A percentile compares a stretch with the other conserved stretches of the same genome.
phyloP scores from a whole-genome alignment of 1,139 yeast species.

The Magnusiomyces sp. region DNA sequence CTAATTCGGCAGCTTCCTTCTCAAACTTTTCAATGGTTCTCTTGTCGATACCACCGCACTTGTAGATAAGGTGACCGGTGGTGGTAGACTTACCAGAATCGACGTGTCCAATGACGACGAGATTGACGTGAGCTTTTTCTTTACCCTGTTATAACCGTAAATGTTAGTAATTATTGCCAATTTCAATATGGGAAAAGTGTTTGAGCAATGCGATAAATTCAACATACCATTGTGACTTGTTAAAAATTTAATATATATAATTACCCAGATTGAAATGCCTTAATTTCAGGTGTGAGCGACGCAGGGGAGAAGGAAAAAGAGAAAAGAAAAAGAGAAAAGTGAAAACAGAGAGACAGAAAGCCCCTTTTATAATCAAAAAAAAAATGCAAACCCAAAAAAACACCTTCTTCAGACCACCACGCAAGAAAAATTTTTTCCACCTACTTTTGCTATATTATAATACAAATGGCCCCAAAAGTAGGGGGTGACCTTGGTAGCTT shows the following conservation, averaged over 20 bases:
- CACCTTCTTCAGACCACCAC: too few relatives aligned
- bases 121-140: constrained; percentile 96
- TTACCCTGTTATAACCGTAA: constrained; percentile 47
- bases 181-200: neutral
- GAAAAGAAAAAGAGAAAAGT: constrained; percentile 17
- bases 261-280: constrained; percentile 37
- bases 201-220: too few relatives aligned
- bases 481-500: too few relatives aligned
- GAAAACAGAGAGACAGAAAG: constrained; percentile 3
- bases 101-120: constrained; percentile 99
- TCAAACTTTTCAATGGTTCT: constrained; percentile 98
- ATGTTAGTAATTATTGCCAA: constrained; percentile 3
- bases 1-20: constrained; percentile 97
- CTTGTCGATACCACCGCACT: constrained; percentile 90
- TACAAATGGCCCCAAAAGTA: too few relatives aligned
- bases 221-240: constrained; percentile 30
- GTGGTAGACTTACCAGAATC: constrained; percentile 98
- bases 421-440: too few relatives aligned
- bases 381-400: too few relatives aligned
- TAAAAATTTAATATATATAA: constrained; percentile 15
- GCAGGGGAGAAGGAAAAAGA: constrained; percentile 29
- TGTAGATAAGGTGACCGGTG: constrained; percentile 98
- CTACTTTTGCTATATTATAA: too few relatives aligned
- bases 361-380: too few relatives aligned
- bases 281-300: constrained; percentile 39